phyloP scores from a whole-genome alignment of 2,329 filamentous ascomycete genomes.

The Diaporthe sp. region DNA sequence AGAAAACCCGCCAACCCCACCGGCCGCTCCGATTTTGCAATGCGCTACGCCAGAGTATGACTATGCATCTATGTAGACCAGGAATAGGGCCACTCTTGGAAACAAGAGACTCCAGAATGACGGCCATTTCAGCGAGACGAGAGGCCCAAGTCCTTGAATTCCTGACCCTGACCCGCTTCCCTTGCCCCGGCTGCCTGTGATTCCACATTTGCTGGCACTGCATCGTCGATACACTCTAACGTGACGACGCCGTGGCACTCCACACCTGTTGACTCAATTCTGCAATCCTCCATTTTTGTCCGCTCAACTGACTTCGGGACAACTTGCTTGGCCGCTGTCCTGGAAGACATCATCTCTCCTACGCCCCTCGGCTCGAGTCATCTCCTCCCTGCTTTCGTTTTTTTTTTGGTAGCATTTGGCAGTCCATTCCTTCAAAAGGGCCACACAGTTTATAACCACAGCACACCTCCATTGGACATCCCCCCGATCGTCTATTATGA shows the following conservation, averaged over 20 bases:
- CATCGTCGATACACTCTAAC: background rate
- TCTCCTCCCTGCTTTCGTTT: background rate
- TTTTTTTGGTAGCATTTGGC: too few species aligned
- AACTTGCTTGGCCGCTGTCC: background rate
- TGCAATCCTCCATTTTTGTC: constrained; percentile 6
- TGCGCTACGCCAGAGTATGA: constrained; percentile 9
- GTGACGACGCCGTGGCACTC: constrained; percentile 11
- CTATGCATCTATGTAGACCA: background rate
- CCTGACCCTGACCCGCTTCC: background rate
- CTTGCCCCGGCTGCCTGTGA: background rate
- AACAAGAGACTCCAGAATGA: background rate
- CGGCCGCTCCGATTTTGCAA: constrained; percentile 23
- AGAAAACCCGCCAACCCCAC: constrained; percentile 17
- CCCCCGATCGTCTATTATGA: constrained; percentile 36
- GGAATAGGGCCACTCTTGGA: constrained; percentile 5
- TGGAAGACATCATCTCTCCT: background rate
- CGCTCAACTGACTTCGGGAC: constrained; percentile 2
- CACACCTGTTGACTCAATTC: constrained; percentile 27
- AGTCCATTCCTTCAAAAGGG: background rate
- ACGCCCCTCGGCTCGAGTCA: background rate
- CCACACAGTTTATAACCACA: background rate
- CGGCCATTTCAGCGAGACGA: background rate
- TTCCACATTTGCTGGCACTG: background rate
- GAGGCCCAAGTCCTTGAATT: background rate
- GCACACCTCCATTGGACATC: background rate